Conservation (phyloP, 2,329 filamentous ascomycete genomes). For the Aspergillus sp. region DNA sequence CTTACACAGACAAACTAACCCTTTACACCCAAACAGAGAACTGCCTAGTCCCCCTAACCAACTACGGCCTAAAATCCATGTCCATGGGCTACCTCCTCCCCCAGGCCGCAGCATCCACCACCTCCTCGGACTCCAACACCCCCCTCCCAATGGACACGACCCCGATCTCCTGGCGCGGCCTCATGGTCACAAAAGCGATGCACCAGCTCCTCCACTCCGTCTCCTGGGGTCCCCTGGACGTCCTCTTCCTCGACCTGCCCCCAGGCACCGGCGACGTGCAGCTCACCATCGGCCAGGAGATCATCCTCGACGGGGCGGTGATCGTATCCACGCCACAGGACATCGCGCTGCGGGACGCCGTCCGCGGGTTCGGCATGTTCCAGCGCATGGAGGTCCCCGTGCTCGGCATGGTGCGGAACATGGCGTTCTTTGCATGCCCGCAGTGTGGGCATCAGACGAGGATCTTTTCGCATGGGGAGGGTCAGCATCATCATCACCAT, state of each 20-base stretch:
- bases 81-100: conserved; percentile 69
- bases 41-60: conserved; percentile 78
- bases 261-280: conserved; percentile 96
- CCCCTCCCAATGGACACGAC: conserved; percentile 50
- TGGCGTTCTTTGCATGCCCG: conserved; percentile 81
- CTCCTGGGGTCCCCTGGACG: conserved; percentile 84
- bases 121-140: not conserved
- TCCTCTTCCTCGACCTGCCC: conserved; percentile 86
- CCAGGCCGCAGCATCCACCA: not conserved
- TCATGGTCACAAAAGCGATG: conserved; percentile 97
- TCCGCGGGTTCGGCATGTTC: conserved; percentile 92
- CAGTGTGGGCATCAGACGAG: conserved; percentile 71
- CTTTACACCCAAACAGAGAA: conserved; percentile 29
- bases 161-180: conserved; percentile 89
- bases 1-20: not conserved
- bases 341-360: conserved; percentile 84
- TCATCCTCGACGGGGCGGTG: conserved; percentile 78
- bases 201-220: conserved; percentile 95
- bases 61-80: conserved; percentile 97
- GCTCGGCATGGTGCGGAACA: conserved; percentile 88
- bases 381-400: conserved; percentile 74
- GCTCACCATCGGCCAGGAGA: conserved; percentile 92
- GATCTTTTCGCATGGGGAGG: conserved; percentile 62
- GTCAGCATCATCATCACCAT: conserved; percentile 20
- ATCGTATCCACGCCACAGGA: conserved; percentile 94